Percentiles rank a stretch among this genome's conserved stretches.
phyloP scores from a whole-genome alignment of 164 flowering plant genomes.

The Stephania cephalantha region DNA sequence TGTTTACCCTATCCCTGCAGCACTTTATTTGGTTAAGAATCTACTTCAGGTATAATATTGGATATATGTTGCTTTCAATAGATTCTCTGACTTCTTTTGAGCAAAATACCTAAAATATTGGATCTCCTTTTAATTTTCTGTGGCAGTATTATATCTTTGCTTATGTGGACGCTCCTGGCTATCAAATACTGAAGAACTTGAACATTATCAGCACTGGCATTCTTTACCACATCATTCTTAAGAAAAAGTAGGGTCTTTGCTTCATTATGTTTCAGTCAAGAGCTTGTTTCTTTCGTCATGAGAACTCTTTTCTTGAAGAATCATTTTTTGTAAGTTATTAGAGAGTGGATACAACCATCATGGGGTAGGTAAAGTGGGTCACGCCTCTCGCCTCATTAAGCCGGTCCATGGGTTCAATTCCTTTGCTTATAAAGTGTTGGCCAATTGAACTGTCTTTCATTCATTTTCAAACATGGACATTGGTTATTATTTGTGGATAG shows the following conservation, averaged over 20 bases:
- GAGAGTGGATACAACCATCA: not conserved
- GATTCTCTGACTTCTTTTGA: not conserved
- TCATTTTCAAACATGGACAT: too few relatives aligned
- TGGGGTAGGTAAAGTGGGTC: too few relatives aligned
- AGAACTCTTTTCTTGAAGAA: not conserved
- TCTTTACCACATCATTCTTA: slow-evolving; percentile 80
- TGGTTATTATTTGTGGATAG: too few relatives aligned
- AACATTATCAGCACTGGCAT: slow-evolving; percentile 97
- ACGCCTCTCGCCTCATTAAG: not conserved
- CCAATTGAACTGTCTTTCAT: too few relatives aligned
- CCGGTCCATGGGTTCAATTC: slow-evolving; percentile 12
- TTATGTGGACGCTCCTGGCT: slow-evolving; percentile 98
- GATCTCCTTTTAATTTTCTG: slow-evolving; percentile 11
- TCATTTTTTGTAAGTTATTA: not conserved
- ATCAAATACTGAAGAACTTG: slow-evolving; percentile 91
- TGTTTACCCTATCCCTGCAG: slow-evolving; percentile 93
- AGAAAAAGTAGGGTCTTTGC: slow-evolving; percentile 56
- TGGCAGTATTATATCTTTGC: slow-evolving; percentile 96
- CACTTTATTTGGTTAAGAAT: slow-evolving; percentile 88
- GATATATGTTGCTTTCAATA: not conserved
- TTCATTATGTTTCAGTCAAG: not conserved
- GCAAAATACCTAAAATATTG: not conserved
- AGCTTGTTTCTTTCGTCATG: not conserved
- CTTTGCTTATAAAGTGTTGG: too few relatives aligned
- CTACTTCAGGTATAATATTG: slow-evolving; percentile 64